Conservation (phyloP, 768 basidiomycete genomes). For the Myochromella boudieri region DNA sequence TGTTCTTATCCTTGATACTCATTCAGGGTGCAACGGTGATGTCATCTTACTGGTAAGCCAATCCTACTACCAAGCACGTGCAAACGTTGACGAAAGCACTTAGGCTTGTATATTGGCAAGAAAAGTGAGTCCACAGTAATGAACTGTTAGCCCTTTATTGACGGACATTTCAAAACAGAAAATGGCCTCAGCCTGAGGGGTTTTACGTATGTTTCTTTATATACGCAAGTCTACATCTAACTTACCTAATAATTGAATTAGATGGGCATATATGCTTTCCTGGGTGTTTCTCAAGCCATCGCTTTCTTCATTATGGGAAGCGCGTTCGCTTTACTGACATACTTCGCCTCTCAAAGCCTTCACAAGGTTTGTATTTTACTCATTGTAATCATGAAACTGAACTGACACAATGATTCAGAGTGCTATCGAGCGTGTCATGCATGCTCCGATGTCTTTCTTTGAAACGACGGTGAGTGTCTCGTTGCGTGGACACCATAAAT, state of each 20-base stretch:
- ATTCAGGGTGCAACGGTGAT: conserved; percentile 73
- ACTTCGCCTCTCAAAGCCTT: conserved; percentile 70
- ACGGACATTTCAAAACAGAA: conserved; percentile 16
- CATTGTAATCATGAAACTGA: neutral
- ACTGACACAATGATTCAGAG: conserved; percentile 30
- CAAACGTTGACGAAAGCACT: neutral
- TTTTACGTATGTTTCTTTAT: conserved; percentile 61
- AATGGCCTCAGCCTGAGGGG: conserved; percentile 57
- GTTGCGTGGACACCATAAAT: neutral
- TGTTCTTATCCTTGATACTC: conserved; percentile 59
- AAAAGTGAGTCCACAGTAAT: conserved; percentile 36
- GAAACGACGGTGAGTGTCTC: conserved; percentile 70
- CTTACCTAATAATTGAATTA: conserved; percentile 24
- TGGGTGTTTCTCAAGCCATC: conserved; percentile 72
- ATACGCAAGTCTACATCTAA: neutral
- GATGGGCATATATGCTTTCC: conserved; percentile 80
- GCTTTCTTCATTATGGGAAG: conserved; percentile 68
- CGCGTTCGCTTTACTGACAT: conserved; percentile 66
- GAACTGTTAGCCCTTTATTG: conserved; percentile 6
- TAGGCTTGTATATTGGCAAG: conserved; percentile 88
- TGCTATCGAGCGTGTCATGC: conserved; percentile 70
- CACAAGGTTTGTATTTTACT: conserved; percentile 45
- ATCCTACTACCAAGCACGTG: neutral
- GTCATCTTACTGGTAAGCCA: conserved; percentile 68
- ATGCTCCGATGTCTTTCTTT: conserved; percentile 89